Conservation (phyloP, 768 basidiomycete species). For the Dacryopinax primogenitus region DNA sequence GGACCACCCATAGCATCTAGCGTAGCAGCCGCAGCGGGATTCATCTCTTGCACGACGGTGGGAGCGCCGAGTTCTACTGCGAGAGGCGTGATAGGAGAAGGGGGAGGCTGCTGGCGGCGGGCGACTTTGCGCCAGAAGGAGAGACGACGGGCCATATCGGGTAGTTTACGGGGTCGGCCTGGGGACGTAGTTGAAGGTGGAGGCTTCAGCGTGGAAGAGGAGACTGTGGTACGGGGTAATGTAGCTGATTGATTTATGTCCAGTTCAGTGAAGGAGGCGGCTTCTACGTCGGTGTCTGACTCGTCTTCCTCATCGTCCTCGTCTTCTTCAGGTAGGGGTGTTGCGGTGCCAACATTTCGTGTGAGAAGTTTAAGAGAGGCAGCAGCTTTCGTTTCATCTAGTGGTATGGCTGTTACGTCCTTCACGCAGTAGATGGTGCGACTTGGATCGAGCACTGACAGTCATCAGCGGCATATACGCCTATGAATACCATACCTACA, state of each 20-base stretch:
- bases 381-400: slow-evolving; percentile 51
- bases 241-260: slow-evolving; percentile 16
- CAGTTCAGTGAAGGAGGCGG: slow-evolving; percentile 10
- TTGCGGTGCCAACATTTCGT: neutral
- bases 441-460: slow-evolving; percentile 48
- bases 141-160: slow-evolving; percentile 10
- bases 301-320: neutral
- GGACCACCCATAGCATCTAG: slow-evolving; percentile 44
- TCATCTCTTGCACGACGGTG: slow-evolving; percentile 18
- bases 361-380: slow-evolving; percentile 38
- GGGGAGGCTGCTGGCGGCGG: slow-evolving; percentile 10
- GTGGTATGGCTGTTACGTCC: slow-evolving; percentile 55
- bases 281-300: neutral
- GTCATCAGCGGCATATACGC: slow-evolving; percentile 7
- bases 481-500: slow-evolving; percentile 28
- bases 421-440: slow-evolving; percentile 57
- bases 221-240: slow-evolving; percentile 1
- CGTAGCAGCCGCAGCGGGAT: slow-evolving; percentile 4
- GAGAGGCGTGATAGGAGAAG: slow-evolving; percentile 19
- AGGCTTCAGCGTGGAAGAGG: slow-evolving; percentile 5
- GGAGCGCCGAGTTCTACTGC: slow-evolving; percentile 32
- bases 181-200: neutral
- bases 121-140: slow-evolving; percentile 10
- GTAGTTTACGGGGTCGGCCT: slow-evolving; percentile 16
- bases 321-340: neutral